Percentiles rank a stretch among this genome's conserved stretches.
Conservation (phyloP, 768 basidiomycete species). For the Boletales sp. region DNA sequence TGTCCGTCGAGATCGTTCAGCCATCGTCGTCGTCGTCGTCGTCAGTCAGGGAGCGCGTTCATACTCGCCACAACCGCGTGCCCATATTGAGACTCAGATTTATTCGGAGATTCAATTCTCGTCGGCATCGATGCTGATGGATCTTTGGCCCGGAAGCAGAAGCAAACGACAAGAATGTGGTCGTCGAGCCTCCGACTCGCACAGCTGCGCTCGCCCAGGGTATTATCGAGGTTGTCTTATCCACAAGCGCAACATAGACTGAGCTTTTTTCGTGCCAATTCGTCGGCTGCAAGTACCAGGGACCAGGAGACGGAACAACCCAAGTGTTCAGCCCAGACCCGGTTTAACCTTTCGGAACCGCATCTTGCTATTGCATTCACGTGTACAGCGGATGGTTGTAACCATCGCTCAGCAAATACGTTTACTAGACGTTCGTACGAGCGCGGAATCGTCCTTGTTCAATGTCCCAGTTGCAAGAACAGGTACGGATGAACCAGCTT, state of each 20-base stretch:
- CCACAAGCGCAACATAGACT: constrained; percentile 37
- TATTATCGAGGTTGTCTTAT: constrained; percentile 32
- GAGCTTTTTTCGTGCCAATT: constrained; percentile 21
- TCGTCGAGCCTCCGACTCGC: constrained; percentile 44
- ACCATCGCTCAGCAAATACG: constrained; percentile 79
- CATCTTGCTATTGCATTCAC: constrained; percentile 79
- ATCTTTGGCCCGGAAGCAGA: too few relatives aligned
- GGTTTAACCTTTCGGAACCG: constrained; percentile 49
- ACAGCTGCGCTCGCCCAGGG: constrained; percentile 37
- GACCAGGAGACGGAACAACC: background rate
- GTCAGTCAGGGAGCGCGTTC: background rate
- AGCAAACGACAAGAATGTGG: constrained; percentile 33
- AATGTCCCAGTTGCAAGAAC: constrained; percentile 89
- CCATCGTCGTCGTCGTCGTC: constrained; percentile 16
- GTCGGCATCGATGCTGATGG: constrained; percentile 13
- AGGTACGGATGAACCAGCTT: constrained; percentile 46
- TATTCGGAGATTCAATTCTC: constrained; percentile 11
- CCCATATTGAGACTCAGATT: constrained; percentile 20
- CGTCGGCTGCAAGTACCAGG: constrained; percentile 7
- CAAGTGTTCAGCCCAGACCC: constrained; percentile 6
- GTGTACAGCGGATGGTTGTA: constrained; percentile 74
- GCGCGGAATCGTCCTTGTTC: constrained; percentile 83
- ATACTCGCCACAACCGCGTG: constrained; percentile 29
- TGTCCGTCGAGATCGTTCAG: constrained; percentile 27
- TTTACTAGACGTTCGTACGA: constrained; percentile 85